A percentile compares a stretch with the other conserved stretches of the same genome.
These are phyloP conservation scores for Cercophora newfieldiana DNA, from an alignment of 495 filamentous ascomycete species.

Conservation along the genomic window DNA sequence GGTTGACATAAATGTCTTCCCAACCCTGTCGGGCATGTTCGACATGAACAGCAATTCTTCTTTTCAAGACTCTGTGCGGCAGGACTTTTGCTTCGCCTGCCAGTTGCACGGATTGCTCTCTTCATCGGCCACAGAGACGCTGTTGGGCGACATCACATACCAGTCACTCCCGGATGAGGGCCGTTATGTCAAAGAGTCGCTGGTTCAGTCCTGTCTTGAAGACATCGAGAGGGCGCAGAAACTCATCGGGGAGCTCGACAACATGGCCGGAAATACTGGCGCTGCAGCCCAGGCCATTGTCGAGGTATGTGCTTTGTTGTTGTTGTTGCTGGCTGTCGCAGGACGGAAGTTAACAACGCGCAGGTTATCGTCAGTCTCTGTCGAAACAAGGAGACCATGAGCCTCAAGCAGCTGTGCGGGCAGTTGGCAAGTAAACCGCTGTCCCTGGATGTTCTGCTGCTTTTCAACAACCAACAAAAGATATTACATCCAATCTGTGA, in stretches of 20 bases:
- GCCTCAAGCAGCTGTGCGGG: constrained; percentile 79
- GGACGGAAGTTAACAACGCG: neutral
- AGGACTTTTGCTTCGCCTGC: constrained; percentile 92
- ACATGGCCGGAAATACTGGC: constrained; percentile 93
- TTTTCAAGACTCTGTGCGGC: constrained; percentile 77
- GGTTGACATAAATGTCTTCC: constrained; percentile 76
- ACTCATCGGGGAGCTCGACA: constrained; percentile 76
- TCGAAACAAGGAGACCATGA: constrained; percentile 84
- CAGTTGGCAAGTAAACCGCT: constrained; percentile 75
- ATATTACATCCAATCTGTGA: constrained; percentile 82
- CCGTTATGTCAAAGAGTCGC: constrained; percentile 71
- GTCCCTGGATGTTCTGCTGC: constrained; percentile 78
- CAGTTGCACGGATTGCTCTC: constrained; percentile 80
- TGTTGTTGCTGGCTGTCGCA: too few species aligned
- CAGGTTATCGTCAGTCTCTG: constrained; percentile 79
- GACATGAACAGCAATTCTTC: constrained; percentile 70
- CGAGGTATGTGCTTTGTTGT: constrained; percentile 57
- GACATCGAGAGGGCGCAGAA: constrained; percentile 72
- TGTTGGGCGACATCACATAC: constrained; percentile 85
- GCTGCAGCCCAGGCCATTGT: constrained; percentile 81
- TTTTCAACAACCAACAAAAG: constrained; percentile 75
- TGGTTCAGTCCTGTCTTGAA: constrained; percentile 70
- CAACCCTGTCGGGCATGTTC: constrained; percentile 77
- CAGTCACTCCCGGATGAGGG: constrained; percentile 74
- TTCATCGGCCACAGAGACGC: constrained; percentile 71